Evolutionary conservation across 345 rosid species (phyloP).

Genomic region (Populus ilicifolia): DNA sequence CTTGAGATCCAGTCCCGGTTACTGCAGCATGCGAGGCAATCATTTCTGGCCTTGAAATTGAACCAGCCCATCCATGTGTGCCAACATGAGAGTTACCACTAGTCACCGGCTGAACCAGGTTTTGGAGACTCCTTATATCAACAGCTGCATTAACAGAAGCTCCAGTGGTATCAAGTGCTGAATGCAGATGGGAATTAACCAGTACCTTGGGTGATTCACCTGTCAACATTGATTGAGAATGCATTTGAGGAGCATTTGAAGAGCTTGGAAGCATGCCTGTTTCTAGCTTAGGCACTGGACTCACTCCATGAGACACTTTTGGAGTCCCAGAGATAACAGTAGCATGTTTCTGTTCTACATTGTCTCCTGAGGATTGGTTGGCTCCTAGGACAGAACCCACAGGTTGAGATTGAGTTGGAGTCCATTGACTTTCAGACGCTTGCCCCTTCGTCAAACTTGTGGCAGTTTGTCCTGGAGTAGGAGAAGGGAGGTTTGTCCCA

Average conservation of each 20-base stretch:
- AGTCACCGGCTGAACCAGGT: conserved; percentile 41
- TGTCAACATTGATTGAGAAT: conserved; percentile 26
- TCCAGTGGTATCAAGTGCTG: conserved; percentile 13
- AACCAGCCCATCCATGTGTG: conserved; percentile 42
- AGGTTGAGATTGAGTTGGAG: conserved; percentile 48
- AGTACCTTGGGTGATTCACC: conserved; percentile 37
- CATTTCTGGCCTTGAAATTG: conserved; percentile 41
- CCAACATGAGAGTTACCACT: conserved; percentile 31
- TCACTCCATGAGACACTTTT: conserved; percentile 29
- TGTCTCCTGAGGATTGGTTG: conserved; percentile 29
- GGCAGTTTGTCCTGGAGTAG: conserved; percentile 70
- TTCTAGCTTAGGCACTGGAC: conserved; percentile 37
- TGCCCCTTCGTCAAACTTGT: conserved; percentile 37
- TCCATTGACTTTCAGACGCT: conserved; percentile 59
- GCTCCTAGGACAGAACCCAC: conserved; percentile 29
- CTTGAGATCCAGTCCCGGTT: conserved; percentile 41
- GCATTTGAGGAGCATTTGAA: conserved; percentile 32
- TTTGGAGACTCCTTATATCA: conserved; percentile 47
- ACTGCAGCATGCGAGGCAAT: conserved; percentile 30
- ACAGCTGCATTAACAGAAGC: conserved; percentile 25
- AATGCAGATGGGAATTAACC: conserved; percentile 33
- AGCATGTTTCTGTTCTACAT: conserved; percentile 27
- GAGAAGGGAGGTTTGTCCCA: conserved; percentile 79
- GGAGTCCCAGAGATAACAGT: conserved; percentile 27
- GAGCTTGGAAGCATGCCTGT: conserved; percentile 32